Base-by-base conservation (phyloP, 139 green algal species). In the Zygnema cylindricum region DNA sequence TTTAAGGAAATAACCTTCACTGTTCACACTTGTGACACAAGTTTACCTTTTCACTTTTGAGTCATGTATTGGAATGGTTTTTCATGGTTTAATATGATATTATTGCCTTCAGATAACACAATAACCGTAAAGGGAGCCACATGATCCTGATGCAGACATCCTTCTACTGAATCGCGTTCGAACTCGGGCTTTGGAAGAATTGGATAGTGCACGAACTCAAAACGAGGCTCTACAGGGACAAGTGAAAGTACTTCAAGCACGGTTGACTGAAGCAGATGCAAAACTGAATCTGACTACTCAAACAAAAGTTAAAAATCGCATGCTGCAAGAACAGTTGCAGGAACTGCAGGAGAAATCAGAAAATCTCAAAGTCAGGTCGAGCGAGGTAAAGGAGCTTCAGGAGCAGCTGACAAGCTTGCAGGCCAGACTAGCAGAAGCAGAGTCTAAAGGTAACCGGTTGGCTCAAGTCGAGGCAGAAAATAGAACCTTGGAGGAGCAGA, bases 151-250 rank as follows among this genome's bases (percentile, higher is more conserved):
- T 1, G 39, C 86, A 91, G 86, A 91, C 86, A 91, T 91, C 30
- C 82, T 91, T 71, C 33, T 91, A 3, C 86, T 91, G 40, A 91
- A 91, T 69, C 54, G 86, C 0, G 86, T 91, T 69, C 57, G 86
- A n/a, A 81, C 69, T 40, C 79, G 86, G 32, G 81, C 86, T 36
- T 39, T 91, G 43, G 86, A 90, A 75, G 86, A 91, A 38, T 78
- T 87, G 57, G 85, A 90, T 1, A 35, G 81, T 0, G 55, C 81
- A 39, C 43, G 55, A 39, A 21, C 25, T 39, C 30, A 82, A 42
- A 89, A 89, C 42, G 35, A 90, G 38, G 16, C 16, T 38, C 69
- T 89, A 2, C 49, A 89, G 39, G 54, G 43, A 25, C 81, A 91
- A 69, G 30, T 83, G 40, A 57, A 90, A 7, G 54, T 89, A 23